phyloP scores from a whole-genome alignment of 1,284 basidiomycete genomes.

The Prillingera fragicola region DNA sequence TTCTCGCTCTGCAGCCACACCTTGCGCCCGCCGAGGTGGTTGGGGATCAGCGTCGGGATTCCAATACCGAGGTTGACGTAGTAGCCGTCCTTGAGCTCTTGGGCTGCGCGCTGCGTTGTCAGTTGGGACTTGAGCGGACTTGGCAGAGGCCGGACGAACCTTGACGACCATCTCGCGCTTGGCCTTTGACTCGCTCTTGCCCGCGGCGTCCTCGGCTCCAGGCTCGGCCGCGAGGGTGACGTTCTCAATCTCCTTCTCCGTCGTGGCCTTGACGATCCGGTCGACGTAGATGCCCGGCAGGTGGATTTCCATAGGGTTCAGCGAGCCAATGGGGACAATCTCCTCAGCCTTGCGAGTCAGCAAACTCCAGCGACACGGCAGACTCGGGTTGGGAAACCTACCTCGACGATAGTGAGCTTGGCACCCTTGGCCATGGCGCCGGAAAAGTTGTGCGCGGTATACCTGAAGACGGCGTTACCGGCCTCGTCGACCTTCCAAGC shows the following conservation, averaged over 20 bases:
- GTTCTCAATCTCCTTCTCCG: constrained; percentile 76
- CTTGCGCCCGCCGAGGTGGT: constrained; percentile 68
- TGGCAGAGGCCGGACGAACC: background rate
- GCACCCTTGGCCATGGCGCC: constrained; percentile 83
- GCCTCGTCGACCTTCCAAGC: constrained; percentile 95
- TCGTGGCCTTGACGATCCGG: constrained; percentile 72
- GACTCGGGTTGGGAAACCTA: background rate
- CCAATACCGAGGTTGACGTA: constrained; percentile 70
- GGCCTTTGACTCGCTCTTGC: constrained; percentile 47
- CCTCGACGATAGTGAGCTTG: constrained; percentile 72
- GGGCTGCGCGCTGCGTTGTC: constrained; percentile 59
- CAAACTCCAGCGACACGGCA: background rate
- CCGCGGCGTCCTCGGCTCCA: constrained; percentile 21
- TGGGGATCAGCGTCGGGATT: constrained; percentile 92
- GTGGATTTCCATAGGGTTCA: constrained; percentile 75
- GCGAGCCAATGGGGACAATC: constrained; percentile 77
- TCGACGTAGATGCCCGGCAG: constrained; percentile 82
- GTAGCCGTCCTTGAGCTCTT: constrained; percentile 84
- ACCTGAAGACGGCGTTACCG: constrained; percentile 79
- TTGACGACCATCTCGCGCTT: constrained; percentile 63
- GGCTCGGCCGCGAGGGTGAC: constrained; percentile 51
- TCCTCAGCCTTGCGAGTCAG: constrained; percentile 68
- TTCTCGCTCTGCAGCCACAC: constrained; percentile 93
- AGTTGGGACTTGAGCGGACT: background rate
- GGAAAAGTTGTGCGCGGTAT: constrained; percentile 83